Conservation (phyloP, 1,139 yeast species). For the Yamadazyma jaroonii region DNA sequence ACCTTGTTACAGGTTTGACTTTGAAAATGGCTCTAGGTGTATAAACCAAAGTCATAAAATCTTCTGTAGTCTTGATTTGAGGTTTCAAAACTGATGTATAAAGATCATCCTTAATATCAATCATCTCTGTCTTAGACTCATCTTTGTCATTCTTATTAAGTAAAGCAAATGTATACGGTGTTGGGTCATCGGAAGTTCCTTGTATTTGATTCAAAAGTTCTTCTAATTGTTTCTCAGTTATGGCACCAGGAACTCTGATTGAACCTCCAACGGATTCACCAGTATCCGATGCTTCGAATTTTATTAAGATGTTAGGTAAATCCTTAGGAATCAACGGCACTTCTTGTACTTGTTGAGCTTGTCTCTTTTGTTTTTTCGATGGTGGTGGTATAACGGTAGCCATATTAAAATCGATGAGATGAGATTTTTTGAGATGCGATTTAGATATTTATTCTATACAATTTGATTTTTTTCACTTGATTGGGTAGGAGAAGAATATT, state of each 20-base stretch:
- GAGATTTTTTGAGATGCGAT: conserved; percentile 1
- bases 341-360: conserved; percentile 78
- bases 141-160: conserved; percentile 45
- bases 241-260: conserved; percentile 87
- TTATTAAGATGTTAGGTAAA: conserved; percentile 82
- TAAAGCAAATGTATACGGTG: conserved; percentile 84
- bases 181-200: conserved; percentile 73
- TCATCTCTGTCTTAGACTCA: conserved; percentile 38
- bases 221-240: conserved; percentile 84
- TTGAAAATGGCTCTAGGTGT: conserved; percentile 95
- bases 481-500: background rate
- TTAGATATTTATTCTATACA: background rate
- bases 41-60: conserved; percentile 82
- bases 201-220: conserved; percentile 75
- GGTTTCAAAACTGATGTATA: conserved; percentile 83
- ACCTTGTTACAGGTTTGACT: conserved; percentile 86
- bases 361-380: conserved; percentile 82
- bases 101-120: conserved; percentile 76
- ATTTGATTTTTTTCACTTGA: background rate
- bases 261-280: conserved; percentile 86
- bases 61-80: conserved; percentile 87
- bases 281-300: conserved; percentile 93
- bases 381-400: conserved; percentile 95
- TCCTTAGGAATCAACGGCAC: conserved; percentile 73
- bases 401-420: conserved; percentile 42